Percentiles rank a stretch among this genome's conserved stretches.
Evolutionary conservation across 2,329 filamentous ascomycete genomes (phyloP).

Genomic region (Fonsecaea nubica): DNA sequence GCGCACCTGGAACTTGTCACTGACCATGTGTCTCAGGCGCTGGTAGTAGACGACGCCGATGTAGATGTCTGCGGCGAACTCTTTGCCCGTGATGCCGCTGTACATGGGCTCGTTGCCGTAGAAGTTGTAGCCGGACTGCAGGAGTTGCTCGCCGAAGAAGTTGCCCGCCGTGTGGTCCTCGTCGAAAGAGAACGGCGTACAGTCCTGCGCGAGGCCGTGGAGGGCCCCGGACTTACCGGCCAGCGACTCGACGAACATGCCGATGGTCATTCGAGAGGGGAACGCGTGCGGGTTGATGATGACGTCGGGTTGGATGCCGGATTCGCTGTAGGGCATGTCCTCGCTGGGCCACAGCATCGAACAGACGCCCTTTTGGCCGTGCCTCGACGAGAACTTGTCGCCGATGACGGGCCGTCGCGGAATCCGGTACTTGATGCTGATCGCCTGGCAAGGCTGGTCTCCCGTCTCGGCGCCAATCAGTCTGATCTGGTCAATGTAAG

Average conservation of each 20-base stretch:
- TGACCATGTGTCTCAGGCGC: slow-evolving; percentile 97
- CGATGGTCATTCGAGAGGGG: slow-evolving; percentile 99
- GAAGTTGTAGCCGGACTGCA: slow-evolving; percentile 96
- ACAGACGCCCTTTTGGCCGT: slow-evolving; percentile 96
- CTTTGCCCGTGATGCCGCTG: slow-evolving; percentile 92
- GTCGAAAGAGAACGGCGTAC: slow-evolving; percentile 91
- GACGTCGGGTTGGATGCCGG: slow-evolving; percentile 93
- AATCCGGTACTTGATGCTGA: slow-evolving; percentile 92
- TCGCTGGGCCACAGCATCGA: slow-evolving; percentile 94
- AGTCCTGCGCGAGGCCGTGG: slow-evolving; percentile 95
- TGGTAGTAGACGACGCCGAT: slow-evolving; percentile 98
- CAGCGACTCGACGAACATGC: slow-evolving; percentile 97
- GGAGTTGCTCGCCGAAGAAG: slow-evolving; percentile 94
- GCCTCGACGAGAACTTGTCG: slow-evolving; percentile 98
- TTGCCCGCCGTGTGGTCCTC: slow-evolving; percentile 91
- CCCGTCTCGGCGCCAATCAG: slow-evolving; percentile 85
- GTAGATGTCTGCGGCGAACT: slow-evolving; percentile 94
- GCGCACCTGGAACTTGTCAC: slow-evolving; percentile 98
- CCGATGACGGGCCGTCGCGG: slow-evolving; percentile 91
- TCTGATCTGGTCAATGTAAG: slow-evolving; percentile 90
- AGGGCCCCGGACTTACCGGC: slow-evolving; percentile 93
- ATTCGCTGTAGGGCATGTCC: slow-evolving; percentile 97
- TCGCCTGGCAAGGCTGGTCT: slow-evolving; percentile 80
- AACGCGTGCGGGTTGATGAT: slow-evolving; percentile 99
- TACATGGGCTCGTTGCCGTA: slow-evolving; percentile 99